These are phyloP conservation scores for Arabidopsis hybrid DNA, from an alignment of 441 rosid species.

Conservation along the genomic window DNA sequence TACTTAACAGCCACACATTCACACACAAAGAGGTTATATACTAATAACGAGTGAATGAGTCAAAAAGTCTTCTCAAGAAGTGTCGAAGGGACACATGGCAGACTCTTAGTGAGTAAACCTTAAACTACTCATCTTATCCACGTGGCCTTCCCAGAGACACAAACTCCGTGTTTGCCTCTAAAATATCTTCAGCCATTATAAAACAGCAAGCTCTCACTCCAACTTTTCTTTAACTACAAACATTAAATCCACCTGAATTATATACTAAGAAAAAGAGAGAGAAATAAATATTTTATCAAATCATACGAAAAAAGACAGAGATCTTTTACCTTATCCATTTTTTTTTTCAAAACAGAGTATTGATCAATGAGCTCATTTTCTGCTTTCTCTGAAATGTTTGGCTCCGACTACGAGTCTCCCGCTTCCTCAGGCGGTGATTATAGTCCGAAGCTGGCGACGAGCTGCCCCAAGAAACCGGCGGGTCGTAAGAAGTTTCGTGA, in stretches of 20 bases:
- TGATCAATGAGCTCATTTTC: conserved; percentile 30
- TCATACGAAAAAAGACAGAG: neutral
- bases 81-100: conserved; percentile 1
- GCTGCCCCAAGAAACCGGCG: conserved; percentile 46
- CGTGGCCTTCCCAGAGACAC: conserved; percentile 12
- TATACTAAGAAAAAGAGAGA: neutral
- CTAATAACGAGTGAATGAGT: conserved; percentile 33
- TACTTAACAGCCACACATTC: conserved; percentile 36
- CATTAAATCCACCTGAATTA: conserved; percentile 10
- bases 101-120: neutral
- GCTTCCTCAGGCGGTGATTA: neutral
- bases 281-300: neutral
- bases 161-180: conserved; percentile 23
- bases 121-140: conserved; percentile 3
- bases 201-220: conserved; percentile 13
- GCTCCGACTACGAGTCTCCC: conserved; percentile 38
- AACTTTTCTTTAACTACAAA: conserved; percentile 17
- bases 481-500: conserved; percentile 72
- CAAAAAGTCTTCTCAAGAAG: neutral
- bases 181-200: conserved; percentile 13
- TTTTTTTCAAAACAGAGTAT: neutral
- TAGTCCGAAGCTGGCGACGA: conserved; percentile 31
- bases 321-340: conserved; percentile 23
- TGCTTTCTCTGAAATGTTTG: conserved; percentile 23
- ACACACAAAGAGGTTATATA: neutral